These are phyloP conservation scores for Tilletia indica DNA, from an alignment of 1,284 basidiomycete genomes.

Conservation along the genomic window DNA sequence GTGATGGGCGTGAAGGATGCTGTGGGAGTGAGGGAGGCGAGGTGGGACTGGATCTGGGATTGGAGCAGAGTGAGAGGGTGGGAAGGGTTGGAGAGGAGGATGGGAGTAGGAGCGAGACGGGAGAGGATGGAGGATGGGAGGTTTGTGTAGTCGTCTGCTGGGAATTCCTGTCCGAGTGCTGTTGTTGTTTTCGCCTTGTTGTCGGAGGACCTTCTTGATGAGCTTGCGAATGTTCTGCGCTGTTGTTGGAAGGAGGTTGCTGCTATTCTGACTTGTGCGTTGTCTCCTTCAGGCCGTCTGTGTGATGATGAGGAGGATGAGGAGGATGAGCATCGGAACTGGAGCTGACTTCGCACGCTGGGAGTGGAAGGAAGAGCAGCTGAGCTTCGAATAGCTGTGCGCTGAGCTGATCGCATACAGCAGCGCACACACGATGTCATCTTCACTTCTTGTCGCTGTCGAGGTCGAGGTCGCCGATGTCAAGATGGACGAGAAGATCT, in stretches of 20 bases:
- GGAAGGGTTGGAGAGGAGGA: conserved; percentile 70
- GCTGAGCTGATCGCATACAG: neutral
- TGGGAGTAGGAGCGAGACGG: conserved; percentile 65
- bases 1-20: conserved; percentile 55
- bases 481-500: neutral
- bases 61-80: conserved; percentile 88
- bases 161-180: conserved; percentile 59
- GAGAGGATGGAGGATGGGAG: conserved; percentile 78
- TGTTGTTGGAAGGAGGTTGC: neutral
- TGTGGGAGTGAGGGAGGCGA: conserved; percentile 58
- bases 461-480: neutral
- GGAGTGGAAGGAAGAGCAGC: neutral
- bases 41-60: conserved; percentile 78
- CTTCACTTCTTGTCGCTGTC: neutral
- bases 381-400: neutral
- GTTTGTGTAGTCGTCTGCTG: conserved; percentile 77
- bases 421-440: neutral
- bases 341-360: neutral
- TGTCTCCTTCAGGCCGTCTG: neutral
- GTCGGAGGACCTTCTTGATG: too few relatives aligned
- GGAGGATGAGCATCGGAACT: neutral
- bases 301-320: neutral
- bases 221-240: too few relatives aligned
- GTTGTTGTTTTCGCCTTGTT: neutral
- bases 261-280: neutral